Evolutionary conservation across 169 alveolate genomes (phyloP), one percentile per base, ranked within the genome.

Genomic region (Plasmodium relictum): DNA sequence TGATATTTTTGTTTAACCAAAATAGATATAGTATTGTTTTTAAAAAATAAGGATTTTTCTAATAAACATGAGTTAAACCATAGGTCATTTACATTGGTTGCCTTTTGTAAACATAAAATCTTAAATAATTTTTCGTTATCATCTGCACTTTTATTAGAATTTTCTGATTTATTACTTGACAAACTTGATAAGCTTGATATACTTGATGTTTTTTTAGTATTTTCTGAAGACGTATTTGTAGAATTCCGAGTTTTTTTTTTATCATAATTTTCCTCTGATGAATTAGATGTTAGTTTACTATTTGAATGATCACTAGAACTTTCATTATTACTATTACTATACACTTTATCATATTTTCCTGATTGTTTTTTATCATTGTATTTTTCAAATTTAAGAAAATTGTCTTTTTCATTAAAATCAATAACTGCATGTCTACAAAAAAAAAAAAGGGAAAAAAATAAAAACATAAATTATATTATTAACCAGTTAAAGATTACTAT

Each of bases 21-120:
- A 42, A 83, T 70, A 7, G 91, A 83, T 6, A 68, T 16, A 31
- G 69, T 24, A 18, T 31, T 37, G 45, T 83, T 83, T 69, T 83
- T 83, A 42, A 68, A 66, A 31, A 83, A 68, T 4, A 83, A 39
- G 12, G 74, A 14, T n/a, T 83, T 62, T 10, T 83, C 74, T 45
- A 83, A 41, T 18, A 83, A 61, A 31, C 91, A 83, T 0, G 86
- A 85, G 42, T 83, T 83, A 31, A 83, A 83, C 91, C 91, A 83
- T n/a, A 83, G 45, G 31, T 83, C 86, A 31, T 83, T 83, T 37
- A 70, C 42, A 62, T 83, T 83, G 42, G 52, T 83, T 14, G 91
- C 91, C 61, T 83, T 83, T 45, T 83, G 91, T 31, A 83, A 31
- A 59, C 73, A 31, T 18, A 83, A 50, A 10, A 61, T 54, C 39